A percentile compares a stretch with the other conserved stretches of the same genome.
Conservation (phyloP, 768 basidiomycete genomes). For the Sistotremastrum niveocremeum region DNA sequence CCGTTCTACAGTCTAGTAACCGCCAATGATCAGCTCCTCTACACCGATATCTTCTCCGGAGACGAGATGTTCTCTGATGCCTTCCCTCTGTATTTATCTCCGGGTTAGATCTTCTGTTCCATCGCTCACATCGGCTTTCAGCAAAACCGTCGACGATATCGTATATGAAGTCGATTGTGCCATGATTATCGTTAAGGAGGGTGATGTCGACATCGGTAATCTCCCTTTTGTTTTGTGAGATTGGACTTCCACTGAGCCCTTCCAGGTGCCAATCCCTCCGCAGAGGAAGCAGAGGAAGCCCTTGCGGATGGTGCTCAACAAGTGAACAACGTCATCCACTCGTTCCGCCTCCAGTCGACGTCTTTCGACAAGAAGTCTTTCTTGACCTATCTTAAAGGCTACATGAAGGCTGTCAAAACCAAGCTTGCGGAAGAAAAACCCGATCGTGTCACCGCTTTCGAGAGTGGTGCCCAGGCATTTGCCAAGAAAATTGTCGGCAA, state of each 20-base stretch:
- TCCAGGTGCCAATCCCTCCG: conserved; percentile 83
- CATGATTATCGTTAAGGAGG: conserved; percentile 53
- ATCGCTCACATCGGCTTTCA: conserved; percentile 18
- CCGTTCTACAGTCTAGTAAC: conserved; percentile 6
- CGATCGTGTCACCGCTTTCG: conserved; percentile 59
- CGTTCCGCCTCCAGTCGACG: conserved; percentile 78
- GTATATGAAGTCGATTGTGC: conserved; percentile 82
- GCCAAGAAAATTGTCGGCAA: conserved; percentile 84
- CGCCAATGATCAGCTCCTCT: conserved; percentile 40
- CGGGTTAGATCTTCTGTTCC: background rate
- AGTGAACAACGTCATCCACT: conserved; percentile 86
- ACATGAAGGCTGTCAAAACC: conserved; percentile 86
- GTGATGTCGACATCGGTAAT: conserved; percentile 83
- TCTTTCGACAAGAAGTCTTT: conserved; percentile 86
- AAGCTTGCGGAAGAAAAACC: conserved; percentile 41
- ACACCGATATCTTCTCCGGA: conserved; percentile 51
- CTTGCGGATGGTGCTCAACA: conserved; percentile 62
- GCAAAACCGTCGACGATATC: conserved; percentile 65
- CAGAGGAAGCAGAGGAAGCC: conserved; percentile 72
- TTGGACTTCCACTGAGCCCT: background rate
- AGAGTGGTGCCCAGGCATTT: conserved; percentile 61
- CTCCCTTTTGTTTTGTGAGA: background rate
- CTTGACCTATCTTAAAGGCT: conserved; percentile 75
- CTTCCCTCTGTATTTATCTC: conserved; percentile 49
- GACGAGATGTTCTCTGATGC: conserved; percentile 96